phyloP scores from a whole-genome alignment of 495 filamentous ascomycete genomes.

The Penicillium silybi region DNA sequence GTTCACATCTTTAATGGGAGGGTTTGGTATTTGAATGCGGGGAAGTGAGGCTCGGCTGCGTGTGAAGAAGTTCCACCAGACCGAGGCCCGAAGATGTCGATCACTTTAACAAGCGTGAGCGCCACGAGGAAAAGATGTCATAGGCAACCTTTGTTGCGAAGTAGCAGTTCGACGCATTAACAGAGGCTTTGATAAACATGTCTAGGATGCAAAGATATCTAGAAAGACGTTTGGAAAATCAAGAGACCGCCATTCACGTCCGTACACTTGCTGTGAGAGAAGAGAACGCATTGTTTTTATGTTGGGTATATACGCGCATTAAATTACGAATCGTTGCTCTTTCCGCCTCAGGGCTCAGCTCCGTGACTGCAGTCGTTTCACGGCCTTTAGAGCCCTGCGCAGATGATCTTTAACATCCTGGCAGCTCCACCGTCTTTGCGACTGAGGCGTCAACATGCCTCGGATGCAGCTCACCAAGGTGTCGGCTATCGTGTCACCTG shows the following conservation, averaged over 20 bases:
- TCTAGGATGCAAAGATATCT: no score
- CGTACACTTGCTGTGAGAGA: background rate
- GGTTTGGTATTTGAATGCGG: conserved; percentile 7
- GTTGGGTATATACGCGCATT: conserved; percentile 5
- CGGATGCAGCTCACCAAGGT: conserved; percentile 38
- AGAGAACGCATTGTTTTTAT: conserved; percentile 5
- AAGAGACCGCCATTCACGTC: no score
- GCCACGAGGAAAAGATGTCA: no score
- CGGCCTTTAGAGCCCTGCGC: conserved; percentile 18
- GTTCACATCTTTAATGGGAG: background rate
- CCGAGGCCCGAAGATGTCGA: conserved; percentile 17
- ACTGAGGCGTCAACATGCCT: conserved; percentile 44
- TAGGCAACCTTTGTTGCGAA: no score
- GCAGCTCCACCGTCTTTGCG: conserved; percentile 39
- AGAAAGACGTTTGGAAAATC: no score
- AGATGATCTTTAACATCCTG: conserved; percentile 28
- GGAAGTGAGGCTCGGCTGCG: conserved; percentile 3
- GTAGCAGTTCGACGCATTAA: no score
- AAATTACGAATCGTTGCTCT: background rate
- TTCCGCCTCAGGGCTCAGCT: background rate
- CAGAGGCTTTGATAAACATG: no score
- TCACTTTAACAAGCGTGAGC: background rate
- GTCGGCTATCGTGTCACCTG: conserved; percentile 32
- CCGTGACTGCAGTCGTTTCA: conserved; percentile 9
- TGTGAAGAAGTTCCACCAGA: conserved; percentile 6